Evolutionary conservation across 441 rosid species (phyloP).

Genomic region (Gossypium armourianum): DNA sequence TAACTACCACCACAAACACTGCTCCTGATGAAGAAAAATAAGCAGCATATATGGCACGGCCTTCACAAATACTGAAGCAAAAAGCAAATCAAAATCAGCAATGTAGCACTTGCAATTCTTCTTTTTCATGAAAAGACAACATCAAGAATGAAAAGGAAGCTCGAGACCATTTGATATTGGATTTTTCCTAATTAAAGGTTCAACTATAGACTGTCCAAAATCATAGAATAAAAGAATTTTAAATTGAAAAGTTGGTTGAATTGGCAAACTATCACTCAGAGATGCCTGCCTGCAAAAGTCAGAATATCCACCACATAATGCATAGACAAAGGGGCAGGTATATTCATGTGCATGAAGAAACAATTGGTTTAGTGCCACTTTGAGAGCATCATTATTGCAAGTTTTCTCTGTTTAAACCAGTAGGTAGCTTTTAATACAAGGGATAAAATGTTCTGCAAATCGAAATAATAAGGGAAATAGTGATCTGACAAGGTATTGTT

Average conservation of each 20-base stretch:
- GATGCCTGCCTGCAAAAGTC: neutral
- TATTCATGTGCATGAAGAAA: neutral
- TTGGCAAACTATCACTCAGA: neutral
- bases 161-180: conserved; percentile 1
- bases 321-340: neutral
- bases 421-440: neutral
- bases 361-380: neutral
- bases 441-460: neutral
- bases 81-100: conserved; percentile 15
- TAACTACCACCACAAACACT: conserved; percentile 58
- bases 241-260: neutral
- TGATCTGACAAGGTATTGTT: neutral
- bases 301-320: neutral
- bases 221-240: neutral
- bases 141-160: conserved; percentile 4
- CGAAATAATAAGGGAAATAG: neutral
- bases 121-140: conserved; percentile 1
- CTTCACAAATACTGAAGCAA: conserved; percentile 55
- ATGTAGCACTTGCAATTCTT: neutral
- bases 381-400: neutral
- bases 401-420: neutral
- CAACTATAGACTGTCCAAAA: neutral
- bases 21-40: conserved; percentile 48
- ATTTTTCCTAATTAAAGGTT: neutral
- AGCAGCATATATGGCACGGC: conserved; percentile 58